Base-by-base conservation (phyloP, 345 rosid genomes). In the Excoecaria agallocha region DNA sequence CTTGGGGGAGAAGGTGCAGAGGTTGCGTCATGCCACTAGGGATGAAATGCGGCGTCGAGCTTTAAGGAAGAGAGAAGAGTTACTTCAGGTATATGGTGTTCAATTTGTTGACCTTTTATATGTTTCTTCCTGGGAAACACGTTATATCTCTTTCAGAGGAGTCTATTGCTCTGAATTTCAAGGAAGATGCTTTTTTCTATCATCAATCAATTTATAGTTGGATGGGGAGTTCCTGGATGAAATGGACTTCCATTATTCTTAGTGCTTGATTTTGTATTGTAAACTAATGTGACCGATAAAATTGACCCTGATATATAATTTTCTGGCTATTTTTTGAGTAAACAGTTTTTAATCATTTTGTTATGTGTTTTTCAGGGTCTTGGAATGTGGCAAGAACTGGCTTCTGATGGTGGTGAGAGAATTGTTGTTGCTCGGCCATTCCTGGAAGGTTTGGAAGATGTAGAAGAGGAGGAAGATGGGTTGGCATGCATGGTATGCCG, bases 401-500 rank as follows among this genome's bases (percentile, higher is more conserved):
- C 94, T 75, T 84, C 92, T 67, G 96, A 93, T 84, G 99, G 98
- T 65, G 99, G 97, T 73, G 91, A 90, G 80, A 84, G 98, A 74
- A 95, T 95, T 71, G 84, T 95, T 46, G 94, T 95, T 76, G 83
- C 91, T 56, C 85, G 39, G 76, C 99, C 98, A 72, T 74, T 83
- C 77, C 89, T 95, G 30, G 99, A 95, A 90, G 99, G 99, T 73
- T 81, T 91, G 72, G 99, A 93, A 56, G 98, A 93, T 77, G 97
- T 95, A 62, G 92, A 93, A 78, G 99, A 94, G 83, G 98, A 94
- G 74, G 93, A 88, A 78, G 97, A 91, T 88, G 99, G 99, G 35
- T 71, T 95, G 80, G 96, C 97, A 69, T 95, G 99, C 78, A 91
- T 95, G 99, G 99, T 95, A 24, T 95, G 99, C 80, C 84, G 94